Evolutionary conservation across 2,329 filamentous ascomycete species (phyloP), one percentile per base, ranked within the genome.

Genomic region (Trichoderma sp.): DNA sequence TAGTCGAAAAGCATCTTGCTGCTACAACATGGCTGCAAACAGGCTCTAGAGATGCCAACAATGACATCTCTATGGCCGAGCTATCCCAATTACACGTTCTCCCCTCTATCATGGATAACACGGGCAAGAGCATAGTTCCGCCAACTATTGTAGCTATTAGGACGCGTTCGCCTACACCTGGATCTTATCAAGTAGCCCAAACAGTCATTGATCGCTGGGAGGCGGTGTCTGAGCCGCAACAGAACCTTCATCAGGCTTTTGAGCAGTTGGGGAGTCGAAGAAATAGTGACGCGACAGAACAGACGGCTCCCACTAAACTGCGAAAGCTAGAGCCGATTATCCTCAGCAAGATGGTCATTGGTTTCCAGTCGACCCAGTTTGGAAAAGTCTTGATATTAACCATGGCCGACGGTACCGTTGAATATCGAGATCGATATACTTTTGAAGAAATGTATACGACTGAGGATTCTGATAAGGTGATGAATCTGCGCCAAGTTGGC

Each of bases 191-290:
- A 72, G 88, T 89, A 37, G 83, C 88, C 0, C 88, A 91, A 73
- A 97, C 90, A 73, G 87, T 94, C 52, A 84, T 98, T 71, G 90
- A 93, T 72, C 87, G 91, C 71, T 98, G 95, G 95, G 91, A 96
- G 73, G 82, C 97, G 16, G 78, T 70, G 13, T 37, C 95, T 11
- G 88, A 92, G 37, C 85, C 88, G 59, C 81, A 86, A n/a, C 88
- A 91, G 72, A 84, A 82, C 11, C 81, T 96, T 8, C 92, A 96
- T 76, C 81, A 90, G 2, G 91, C 91, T 14, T 95, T 97, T 77
- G 91, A 93, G 72, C 91, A 94, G 73, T 84, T 96, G 31, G 88
- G 89, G 8, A 78, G 78, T 55, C 88, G 91, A 73, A 88, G 88
- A 75, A 88, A 87, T 75, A 87, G 84, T 58, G 69, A 79, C 62